phyloP scores from a whole-genome alignment of 2,329 filamentous ascomycete species.

The Penicillium sp. region DNA sequence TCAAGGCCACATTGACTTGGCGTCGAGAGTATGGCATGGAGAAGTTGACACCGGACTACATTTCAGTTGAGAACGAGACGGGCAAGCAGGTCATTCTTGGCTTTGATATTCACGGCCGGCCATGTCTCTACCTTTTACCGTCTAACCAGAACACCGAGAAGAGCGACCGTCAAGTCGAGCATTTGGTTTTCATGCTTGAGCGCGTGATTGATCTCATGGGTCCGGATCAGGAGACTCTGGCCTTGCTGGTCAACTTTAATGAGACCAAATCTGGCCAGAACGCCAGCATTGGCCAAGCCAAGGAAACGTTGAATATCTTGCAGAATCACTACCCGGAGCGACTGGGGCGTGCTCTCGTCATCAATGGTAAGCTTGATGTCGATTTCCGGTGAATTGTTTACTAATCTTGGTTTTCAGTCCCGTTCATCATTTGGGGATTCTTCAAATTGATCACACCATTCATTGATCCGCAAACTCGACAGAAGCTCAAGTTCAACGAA shows the following conservation, averaged over 20 bases:
- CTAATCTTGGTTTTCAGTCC: slow-evolving; percentile 52
- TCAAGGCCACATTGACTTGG: slow-evolving; percentile 78
- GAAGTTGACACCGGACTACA: slow-evolving; percentile 69
- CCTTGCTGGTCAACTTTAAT: slow-evolving; percentile 88
- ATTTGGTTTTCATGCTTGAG: slow-evolving; percentile 94
- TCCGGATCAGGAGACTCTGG: slow-evolving; percentile 76
- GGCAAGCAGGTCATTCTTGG: slow-evolving; percentile 90
- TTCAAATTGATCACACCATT: slow-evolving; percentile 95
- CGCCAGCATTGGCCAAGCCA: slow-evolving; percentile 68
- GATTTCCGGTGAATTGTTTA: not conserved
- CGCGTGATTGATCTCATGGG: slow-evolving; percentile 81
- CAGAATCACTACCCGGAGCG: slow-evolving; percentile 95
- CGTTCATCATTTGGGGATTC: slow-evolving; percentile 86
- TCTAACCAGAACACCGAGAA: slow-evolving; percentile 87
- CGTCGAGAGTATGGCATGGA: slow-evolving; percentile 82
- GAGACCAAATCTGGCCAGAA: slow-evolving; percentile 68
- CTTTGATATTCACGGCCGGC: slow-evolving; percentile 77
- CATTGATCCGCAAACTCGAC: slow-evolving; percentile 86
- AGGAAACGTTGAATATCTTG: slow-evolving; percentile 81
- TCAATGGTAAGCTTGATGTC: slow-evolving; percentile 60
- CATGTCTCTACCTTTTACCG: slow-evolving; percentile 85
- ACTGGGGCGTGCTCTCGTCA: slow-evolving; percentile 79
- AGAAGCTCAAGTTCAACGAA: slow-evolving; percentile 98
- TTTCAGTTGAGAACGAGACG: slow-evolving; percentile 89
- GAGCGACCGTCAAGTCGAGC: slow-evolving; percentile 80